These are phyloP conservation scores for Penicillium sp. DNA, from an alignment of 2,329 filamentous ascomycete genomes.

Conservation along the genomic window DNA sequence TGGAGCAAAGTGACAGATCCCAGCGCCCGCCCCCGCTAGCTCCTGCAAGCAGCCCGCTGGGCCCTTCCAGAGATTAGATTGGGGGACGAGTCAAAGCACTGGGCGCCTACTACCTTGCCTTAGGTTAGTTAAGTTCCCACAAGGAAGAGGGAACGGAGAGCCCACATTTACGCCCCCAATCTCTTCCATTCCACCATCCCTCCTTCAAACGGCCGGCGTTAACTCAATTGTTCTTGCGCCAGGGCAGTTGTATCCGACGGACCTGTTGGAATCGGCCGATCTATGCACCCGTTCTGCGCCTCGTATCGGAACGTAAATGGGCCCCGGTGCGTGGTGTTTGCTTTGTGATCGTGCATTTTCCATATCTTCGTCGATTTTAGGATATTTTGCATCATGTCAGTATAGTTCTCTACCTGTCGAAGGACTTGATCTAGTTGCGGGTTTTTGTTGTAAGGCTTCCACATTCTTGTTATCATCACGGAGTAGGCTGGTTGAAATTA, in stretches of 20 bases:
- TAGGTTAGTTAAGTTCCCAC: not conserved
- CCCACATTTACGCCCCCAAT: slow-evolving; percentile 4
- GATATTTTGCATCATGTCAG: not conserved
- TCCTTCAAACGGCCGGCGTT: slow-evolving; percentile 17
- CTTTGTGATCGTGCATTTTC: not conserved
- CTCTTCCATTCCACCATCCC: not conserved
- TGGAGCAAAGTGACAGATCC: slow-evolving; percentile 4
- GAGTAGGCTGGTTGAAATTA: too few relatives aligned
- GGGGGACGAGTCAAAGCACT: not conserved
- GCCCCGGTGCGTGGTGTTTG: slow-evolving; percentile 7
- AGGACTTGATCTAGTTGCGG: too few relatives aligned
- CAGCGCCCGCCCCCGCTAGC: not conserved
- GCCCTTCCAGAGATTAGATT: not conserved
- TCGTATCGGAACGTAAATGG: slow-evolving; percentile 6
- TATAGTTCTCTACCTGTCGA: too few relatives aligned
- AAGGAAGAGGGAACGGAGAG: not conserved
- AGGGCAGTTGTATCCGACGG: slow-evolving; percentile 17
- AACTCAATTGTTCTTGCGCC: slow-evolving; percentile 15
- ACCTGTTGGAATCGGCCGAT: slow-evolving; percentile 12
- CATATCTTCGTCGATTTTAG: not conserved
- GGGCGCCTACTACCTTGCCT: not conserved
- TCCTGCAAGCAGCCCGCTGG: not conserved
- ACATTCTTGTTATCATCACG: too few relatives aligned
- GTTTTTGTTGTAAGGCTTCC: too few relatives aligned
- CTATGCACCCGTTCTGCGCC: slow-evolving; percentile 8